Evolutionary conservation across 2,329 filamentous ascomycete genomes (phyloP), one percentile per base, ranked within the genome.

Genomic region (Teratosphaeria destructans): DNA sequence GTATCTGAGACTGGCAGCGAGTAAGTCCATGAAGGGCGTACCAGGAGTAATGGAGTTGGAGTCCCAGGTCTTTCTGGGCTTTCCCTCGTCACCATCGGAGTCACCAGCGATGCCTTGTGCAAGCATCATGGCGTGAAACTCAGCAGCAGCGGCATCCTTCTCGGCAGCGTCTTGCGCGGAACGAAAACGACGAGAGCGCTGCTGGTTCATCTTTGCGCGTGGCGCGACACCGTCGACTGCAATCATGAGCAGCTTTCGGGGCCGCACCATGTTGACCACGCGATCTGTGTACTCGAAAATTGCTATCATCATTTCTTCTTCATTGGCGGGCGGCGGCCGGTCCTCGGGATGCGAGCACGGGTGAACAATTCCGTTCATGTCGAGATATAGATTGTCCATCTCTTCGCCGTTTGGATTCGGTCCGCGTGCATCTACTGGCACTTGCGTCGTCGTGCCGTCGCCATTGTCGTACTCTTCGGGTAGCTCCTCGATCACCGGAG

Each of bases 331-430:
- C 3, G 94, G 85, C 1, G 94, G 91, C 63, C 85, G 85, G 70
- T 97, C 93, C 74, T 99, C 94, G 0, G 94, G 94, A 77, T 99
- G 94, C 54, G 93, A 96, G 77, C 94, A 99, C 35, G 95, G 95
- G 79, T 99, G 94, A 43, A 99, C 94, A 66, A 99, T 99, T 73
- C 94, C 95, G 75, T 99, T 99, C 93, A 99, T 97, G 71, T 99
- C 94, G 64, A 99, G 84, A 72, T 99, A 99, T 5, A 99, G 80
- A 70, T 99, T 99, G 77, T 99, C 93, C 70, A 96, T 89, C 75
- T 99, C 94, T 76, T 97, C 93, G 73, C 91, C 91, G 76, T 99
- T 99, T 2, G 95, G 95, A 71, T 99, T 99, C 5, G 90, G 85
- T 47, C 84, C 80, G 6, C 88, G 91, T 11, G 85, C 86, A 72